Base-by-base conservation (phyloP, 176 grass and related monocot genomes). In the Avena atlantica region DNA sequence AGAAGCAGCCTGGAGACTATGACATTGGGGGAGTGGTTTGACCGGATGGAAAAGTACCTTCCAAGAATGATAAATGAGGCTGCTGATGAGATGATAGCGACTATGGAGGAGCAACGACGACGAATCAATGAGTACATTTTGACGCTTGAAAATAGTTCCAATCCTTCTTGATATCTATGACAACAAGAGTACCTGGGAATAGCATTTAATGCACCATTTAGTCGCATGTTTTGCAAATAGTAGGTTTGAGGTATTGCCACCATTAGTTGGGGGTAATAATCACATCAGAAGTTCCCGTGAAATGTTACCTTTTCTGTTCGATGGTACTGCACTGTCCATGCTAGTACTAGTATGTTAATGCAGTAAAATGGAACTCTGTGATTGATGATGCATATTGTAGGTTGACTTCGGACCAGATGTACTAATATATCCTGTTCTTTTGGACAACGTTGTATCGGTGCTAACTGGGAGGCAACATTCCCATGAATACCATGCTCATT, bases 11-110 rank as follows among this genome's bases (percentile, higher is more conserved):
- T 92, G 72, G 90, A 95, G 49, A 84, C 91, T 13, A 96, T 98
- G 92, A 98, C 96, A 42, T 40, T 98, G 57, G 68, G 86, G 19
- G 81, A 98, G 17, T 98, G 96, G 96, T 94, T 98, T 83, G 90
- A 85, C 60, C 73, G 85, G 40, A 93, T 92, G 52, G 89, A 92
- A 15, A 76, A 68, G 60, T 86, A 80, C 75, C 72, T 96, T 57
- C 88, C 87, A 8, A 65, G 72, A 53, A 82, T 80, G 78, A 91
- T 96, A 37, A 78, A 80, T 73, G 88, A 94, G n/a, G 79, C 66
- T 12, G 78, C 88, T 62, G 92, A 94, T 68, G 76, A 91, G 63
- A 86, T 82, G 24, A 92, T 94, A 47, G 72, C 73, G 17, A 65
- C 34, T 29, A 55, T 98, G 71, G 76, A 23, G 67, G 93, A 92